These are phyloP conservation scores for Allantophomopsis cytisporea DNA, from an alignment of 2,329 filamentous ascomycete genomes.

Conservation along the genomic window DNA sequence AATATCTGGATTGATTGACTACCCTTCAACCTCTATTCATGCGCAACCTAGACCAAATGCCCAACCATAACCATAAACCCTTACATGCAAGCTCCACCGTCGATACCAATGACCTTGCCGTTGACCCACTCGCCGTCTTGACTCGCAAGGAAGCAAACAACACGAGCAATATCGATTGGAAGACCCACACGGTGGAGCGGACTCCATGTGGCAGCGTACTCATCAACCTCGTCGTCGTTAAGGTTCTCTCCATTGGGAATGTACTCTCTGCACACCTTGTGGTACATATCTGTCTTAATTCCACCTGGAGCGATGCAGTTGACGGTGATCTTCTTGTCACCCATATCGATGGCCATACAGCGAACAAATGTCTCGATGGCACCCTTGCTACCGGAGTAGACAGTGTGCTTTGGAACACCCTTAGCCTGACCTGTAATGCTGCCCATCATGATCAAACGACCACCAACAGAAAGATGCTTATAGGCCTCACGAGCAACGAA, in stretches of 20 bases:
- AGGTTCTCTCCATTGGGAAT: slow-evolving; percentile 42
- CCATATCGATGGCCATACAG: slow-evolving; percentile 58
- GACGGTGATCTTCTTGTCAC: slow-evolving; percentile 53
- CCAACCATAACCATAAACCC: not conserved
- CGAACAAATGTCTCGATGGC: slow-evolving; percentile 67
- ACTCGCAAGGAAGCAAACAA: slow-evolving; percentile 44
- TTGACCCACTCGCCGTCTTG: slow-evolving; percentile 34
- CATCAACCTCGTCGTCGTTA: slow-evolving; percentile 41
- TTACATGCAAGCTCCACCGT: slow-evolving; percentile 12
- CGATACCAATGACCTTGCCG: slow-evolving; percentile 11
- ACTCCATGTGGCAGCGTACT: slow-evolving; percentile 49
- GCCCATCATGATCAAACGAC: slow-evolving; percentile 60
- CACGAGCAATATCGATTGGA: slow-evolving; percentile 53
- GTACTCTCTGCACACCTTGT: slow-evolving; percentile 50
- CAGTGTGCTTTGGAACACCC: slow-evolving; percentile 55
- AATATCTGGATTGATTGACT: too few species aligned
- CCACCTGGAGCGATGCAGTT: slow-evolving; percentile 55
- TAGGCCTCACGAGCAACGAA: slow-evolving; percentile 60
- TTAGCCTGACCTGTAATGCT: slow-evolving; percentile 55
- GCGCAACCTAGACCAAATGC: too few species aligned
- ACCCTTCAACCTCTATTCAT: too few species aligned
- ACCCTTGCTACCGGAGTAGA: slow-evolving; percentile 67
- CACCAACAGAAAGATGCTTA: slow-evolving; percentile 53
- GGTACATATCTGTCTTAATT: slow-evolving; percentile 57
- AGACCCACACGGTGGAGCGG: slow-evolving; percentile 52